phyloP scores from a whole-genome alignment of 176 grass and related monocot genomes.

The Bromus sterilis region DNA sequence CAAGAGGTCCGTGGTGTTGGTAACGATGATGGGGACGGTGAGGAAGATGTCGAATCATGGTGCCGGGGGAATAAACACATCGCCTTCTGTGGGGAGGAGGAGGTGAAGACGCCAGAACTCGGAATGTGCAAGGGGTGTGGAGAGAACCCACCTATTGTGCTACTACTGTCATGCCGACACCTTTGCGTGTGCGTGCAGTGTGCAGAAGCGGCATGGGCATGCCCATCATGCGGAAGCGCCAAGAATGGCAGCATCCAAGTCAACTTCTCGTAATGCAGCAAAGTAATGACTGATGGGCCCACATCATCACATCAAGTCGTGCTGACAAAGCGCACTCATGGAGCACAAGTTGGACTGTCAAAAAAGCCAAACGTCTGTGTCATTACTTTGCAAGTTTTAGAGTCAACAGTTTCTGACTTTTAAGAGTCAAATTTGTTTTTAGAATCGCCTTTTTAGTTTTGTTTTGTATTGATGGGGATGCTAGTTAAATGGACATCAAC shows the following conservation, averaged over 20 bases:
- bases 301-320: neutral
- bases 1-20: neutral
- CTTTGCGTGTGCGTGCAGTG: conserved; percentile 55
- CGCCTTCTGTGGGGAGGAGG: neutral
- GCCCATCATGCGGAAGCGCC: neutral
- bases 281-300: neutral
- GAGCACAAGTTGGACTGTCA: neutral
- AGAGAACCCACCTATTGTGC: conserved; percentile 21
- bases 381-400: neutral
- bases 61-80: conserved; percentile 38
- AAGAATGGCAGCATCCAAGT: neutral
- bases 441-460: neutral
- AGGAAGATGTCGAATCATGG: conserved; percentile 38
- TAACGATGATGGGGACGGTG: rapidly evolving
- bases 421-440: too few relatives aligned
- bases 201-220: conserved; percentile 16
- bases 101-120: neutral
- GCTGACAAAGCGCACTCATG: neutral
- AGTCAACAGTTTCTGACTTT: neutral
- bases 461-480: too few relatives aligned
- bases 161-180: conserved; percentile 67
- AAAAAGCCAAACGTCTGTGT: neutral
- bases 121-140: conserved; percentile 30
- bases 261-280: neutral
- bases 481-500: neutral